phyloP scores from a whole-genome alignment of 768 basidiomycete species.

The Strobilomyces echinocephalus region DNA sequence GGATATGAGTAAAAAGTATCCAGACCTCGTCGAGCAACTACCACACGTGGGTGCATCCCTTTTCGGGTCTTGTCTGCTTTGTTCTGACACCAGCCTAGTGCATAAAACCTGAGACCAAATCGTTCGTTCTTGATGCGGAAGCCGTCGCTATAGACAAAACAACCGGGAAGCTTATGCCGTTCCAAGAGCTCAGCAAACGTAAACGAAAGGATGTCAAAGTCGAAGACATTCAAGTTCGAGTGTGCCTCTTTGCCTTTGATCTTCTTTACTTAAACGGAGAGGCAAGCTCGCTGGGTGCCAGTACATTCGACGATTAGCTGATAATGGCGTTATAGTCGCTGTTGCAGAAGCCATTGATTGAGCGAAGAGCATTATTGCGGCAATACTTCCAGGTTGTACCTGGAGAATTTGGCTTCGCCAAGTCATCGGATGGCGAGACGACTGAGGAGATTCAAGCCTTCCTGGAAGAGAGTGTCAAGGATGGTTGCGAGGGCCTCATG shows the following conservation, averaged over 20 bases:
- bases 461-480: constrained; percentile 94
- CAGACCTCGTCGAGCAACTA: constrained; percentile 92
- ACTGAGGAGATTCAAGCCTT: constrained; percentile 93
- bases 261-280: constrained; percentile 95
- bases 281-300: constrained; percentile 38
- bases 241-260: constrained; percentile 96
- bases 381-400: constrained; percentile 78
- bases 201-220: constrained; percentile 98
- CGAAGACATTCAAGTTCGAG: constrained; percentile 95
- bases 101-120: constrained; percentile 74
- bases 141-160: constrained; percentile 91
- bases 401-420: constrained; percentile 92
- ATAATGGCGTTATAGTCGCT: constrained; percentile 54
- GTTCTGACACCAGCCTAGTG: constrained; percentile 47
- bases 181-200: constrained; percentile 92
- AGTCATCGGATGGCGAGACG: constrained; percentile 81
- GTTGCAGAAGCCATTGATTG: constrained; percentile 67
- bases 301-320: not conserved
- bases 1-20: constrained; percentile 99
- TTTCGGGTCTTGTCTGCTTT: not conserved
- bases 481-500: constrained; percentile 99
- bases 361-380: constrained; percentile 72
- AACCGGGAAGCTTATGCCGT: constrained; percentile 87
- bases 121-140: constrained; percentile 94
- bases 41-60: constrained; percentile 55